phyloP scores from a whole-genome alignment of 2,329 filamentous ascomycete genomes.

The Nannizziopsis barbatae region DNA sequence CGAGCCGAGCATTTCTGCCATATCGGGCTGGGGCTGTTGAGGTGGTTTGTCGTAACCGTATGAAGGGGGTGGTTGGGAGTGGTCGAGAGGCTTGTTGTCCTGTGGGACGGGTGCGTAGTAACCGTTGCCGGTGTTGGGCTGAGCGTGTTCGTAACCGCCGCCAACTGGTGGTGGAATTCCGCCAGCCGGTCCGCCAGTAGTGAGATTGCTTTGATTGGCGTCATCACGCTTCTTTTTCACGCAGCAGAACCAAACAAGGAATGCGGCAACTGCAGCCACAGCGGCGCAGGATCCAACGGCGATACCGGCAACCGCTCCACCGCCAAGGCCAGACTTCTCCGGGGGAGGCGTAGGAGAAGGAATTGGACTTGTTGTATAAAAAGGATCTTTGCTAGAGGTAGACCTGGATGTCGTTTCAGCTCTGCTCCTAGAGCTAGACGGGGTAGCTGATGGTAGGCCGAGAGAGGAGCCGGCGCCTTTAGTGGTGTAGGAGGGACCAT shows the following conservation, averaged over 20 bases:
- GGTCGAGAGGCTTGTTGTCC: constrained; percentile 9
- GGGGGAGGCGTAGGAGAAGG: background rate
- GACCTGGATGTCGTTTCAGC: background rate
- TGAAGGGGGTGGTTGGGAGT: constrained; percentile 8
- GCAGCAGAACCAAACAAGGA: constrained; percentile 14
- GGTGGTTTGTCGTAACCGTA: constrained; percentile 11
- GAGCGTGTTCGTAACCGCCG: background rate
- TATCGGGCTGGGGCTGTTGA: constrained; percentile 1
- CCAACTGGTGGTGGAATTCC: too few relatives aligned
- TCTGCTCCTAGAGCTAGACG: background rate
- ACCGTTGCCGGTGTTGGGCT: constrained; percentile 7
- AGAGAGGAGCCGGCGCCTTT: background rate
- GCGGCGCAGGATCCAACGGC: constrained; percentile 14
- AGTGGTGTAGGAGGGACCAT: constrained; percentile 8
- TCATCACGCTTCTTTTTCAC: constrained; percentile 11
- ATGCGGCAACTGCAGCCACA: constrained; percentile 11
- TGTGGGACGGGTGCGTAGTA: constrained; percentile 13
- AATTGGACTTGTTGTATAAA: background rate
- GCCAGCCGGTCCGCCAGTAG: background rate
- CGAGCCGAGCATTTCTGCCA: constrained; percentile 14
- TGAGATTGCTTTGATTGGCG: background rate
- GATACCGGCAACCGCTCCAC: constrained; percentile 17
- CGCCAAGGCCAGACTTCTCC: constrained; percentile 3
- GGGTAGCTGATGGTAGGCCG: background rate
- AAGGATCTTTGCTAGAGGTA: background rate